A percentile compares a stretch with the other conserved stretches of the same genome.
phyloP scores from a whole-genome alignment of 2,329 filamentous ascomycete genomes.

The Blastomyces gilchristii region DNA sequence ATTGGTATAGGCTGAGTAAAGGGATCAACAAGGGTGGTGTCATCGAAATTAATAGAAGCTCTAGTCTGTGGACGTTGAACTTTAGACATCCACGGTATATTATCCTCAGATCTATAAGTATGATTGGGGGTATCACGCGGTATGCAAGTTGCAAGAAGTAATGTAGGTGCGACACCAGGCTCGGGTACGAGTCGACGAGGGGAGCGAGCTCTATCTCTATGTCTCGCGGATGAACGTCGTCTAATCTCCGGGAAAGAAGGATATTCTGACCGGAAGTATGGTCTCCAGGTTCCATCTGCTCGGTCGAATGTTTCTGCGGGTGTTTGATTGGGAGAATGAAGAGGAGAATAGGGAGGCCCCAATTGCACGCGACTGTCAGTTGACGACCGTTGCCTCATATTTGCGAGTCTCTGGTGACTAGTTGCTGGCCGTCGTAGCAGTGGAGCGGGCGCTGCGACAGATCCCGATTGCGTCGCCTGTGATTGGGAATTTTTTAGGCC shows the following conservation, averaged over 20 bases:
- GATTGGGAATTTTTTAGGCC: slow-evolving; percentile 33
- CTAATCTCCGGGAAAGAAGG: slow-evolving; percentile 23
- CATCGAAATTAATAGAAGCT: not conserved
- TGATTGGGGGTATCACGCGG: slow-evolving; percentile 18
- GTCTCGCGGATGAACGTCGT: slow-evolving; percentile 23
- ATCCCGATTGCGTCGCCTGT: slow-evolving; percentile 16
- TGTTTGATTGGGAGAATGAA: slow-evolving; percentile 16
- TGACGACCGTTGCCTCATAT: slow-evolving; percentile 38
- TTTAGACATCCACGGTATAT: not conserved
- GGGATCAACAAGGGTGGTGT: slow-evolving; percentile 3
- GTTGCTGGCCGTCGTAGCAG: slow-evolving; percentile 50
- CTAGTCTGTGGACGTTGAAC: not conserved
- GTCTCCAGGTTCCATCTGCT: slow-evolving; percentile 24
- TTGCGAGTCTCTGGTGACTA: slow-evolving; percentile 51
- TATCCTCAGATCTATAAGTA: slow-evolving; percentile 5
- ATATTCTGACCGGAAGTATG: slow-evolving; percentile 30
- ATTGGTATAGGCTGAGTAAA: not conserved
- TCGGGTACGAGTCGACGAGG: slow-evolving; percentile 38
- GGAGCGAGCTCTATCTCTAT: slow-evolving; percentile 25
- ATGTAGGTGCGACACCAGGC: slow-evolving; percentile 36
- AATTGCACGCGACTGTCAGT: slow-evolving; percentile 16
- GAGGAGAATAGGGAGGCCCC: slow-evolving; percentile 8
- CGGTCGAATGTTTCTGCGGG: slow-evolving; percentile 10
- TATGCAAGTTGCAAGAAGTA: slow-evolving; percentile 38
- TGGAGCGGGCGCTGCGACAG: slow-evolving; percentile 35